phyloP scores from a whole-genome alignment of 2,329 filamentous ascomycete genomes.

The Diaporthe capsici region DNA sequence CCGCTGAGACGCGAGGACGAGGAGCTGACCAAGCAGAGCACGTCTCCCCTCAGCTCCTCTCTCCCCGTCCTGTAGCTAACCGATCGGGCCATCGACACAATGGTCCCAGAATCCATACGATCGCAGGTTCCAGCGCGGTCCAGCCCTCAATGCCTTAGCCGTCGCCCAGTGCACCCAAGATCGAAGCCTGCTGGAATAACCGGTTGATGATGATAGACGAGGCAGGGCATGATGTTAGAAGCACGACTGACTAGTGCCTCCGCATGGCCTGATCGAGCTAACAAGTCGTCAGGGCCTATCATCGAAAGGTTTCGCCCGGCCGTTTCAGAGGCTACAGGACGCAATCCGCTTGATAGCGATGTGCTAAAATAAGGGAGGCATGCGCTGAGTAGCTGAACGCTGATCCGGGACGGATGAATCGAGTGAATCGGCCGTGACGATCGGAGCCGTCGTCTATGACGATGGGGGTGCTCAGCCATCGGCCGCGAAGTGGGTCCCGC shows the following conservation, averaged over 20 bases:
- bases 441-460: slow-evolving; percentile 32
- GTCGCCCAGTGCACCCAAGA: background rate
- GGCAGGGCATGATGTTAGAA: background rate
- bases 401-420: slow-evolving; percentile 23
- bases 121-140: background rate
- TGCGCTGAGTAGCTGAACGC: background rate
- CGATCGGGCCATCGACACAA: background rate
- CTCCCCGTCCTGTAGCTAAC: background rate
- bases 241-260: slow-evolving; percentile 5
- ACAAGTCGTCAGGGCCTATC: slow-evolving; percentile 37
- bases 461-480: slow-evolving; percentile 10
- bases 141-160: slow-evolving; percentile 5
- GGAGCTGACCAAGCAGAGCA: slow-evolving; percentile 15
- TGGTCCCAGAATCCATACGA: slow-evolving; percentile 21
- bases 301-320: background rate
- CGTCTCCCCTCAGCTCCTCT: background rate
- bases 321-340: slow-evolving; percentile 3
- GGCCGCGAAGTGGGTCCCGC: slow-evolving; percentile 14
- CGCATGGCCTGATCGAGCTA: slow-evolving; percentile 31
- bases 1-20: background rate
- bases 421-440: slow-evolving; percentile 30
- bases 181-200: background rate
- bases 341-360: background rate
- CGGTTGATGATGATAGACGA: too few relatives aligned
- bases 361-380: background rate